Conservation (phyloP, 139 green algal species). For the Bryopsis sp. region DNA sequence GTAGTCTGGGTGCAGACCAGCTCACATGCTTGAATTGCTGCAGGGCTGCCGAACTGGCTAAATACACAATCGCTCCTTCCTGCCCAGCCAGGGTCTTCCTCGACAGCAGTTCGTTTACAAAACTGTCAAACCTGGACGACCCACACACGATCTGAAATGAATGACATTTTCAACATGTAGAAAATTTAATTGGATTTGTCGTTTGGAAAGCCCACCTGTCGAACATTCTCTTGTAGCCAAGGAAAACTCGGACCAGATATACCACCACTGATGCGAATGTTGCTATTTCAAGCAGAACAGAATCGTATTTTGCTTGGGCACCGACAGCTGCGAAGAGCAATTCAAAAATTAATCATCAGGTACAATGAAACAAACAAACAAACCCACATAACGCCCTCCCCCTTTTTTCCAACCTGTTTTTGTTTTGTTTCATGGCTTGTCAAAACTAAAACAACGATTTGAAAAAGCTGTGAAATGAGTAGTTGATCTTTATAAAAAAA, state of each 20-base stretch:
- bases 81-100: slow-evolving; percentile 28
- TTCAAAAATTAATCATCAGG: too few species aligned
- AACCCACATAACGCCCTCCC: too few species aligned
- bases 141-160: too few species aligned
- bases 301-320: slow-evolving; percentile 28
- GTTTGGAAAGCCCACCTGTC: slow-evolving; percentile 20
- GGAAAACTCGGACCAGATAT: slow-evolving; percentile 21
- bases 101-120: slow-evolving; percentile 28
- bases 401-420: too few species aligned
- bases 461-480: too few species aligned
- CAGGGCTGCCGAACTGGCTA: slow-evolving; percentile 22
- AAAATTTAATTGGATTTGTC: neutral
- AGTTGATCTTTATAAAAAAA: too few species aligned
- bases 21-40: slow-evolving; percentile 27
- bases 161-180: neutral
- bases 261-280: slow-evolving; percentile 19
- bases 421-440: too few species aligned
- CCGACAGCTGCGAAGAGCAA: slow-evolving; percentile 18
- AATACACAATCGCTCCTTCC: slow-evolving; percentile 24
- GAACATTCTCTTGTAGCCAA: slow-evolving; percentile 30
- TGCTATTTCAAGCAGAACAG: slow-evolving; percentile 29
- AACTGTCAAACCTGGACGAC: slow-evolving; percentile 27
- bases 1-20: too few species aligned
- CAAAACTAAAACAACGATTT: neutral
- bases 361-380: too few species aligned